Base-by-base conservation (phyloP, 345 rosid genomes). In the Xanthoceras sorbifolium region DNA sequence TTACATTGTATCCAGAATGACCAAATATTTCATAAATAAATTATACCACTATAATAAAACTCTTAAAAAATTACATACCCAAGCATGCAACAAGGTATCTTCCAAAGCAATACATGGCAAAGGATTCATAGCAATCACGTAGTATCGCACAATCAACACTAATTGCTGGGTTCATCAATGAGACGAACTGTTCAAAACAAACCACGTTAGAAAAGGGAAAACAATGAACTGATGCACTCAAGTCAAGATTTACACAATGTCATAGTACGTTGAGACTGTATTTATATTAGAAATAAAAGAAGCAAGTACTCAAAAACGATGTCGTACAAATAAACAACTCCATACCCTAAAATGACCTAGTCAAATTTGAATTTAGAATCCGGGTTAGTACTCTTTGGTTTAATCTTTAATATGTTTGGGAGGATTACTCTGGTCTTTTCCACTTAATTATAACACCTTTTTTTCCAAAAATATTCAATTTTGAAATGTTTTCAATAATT, bases 61-160 rank as follows among this genome's bases (percentile, higher is more conserved):
- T 79, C 23, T 71, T 0, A 71, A 68, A 74, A 57, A 78, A 76
- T 31, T 72, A 79, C 87, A 67, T 91, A 96, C 99, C 99, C 79
- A 97, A 72, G 94, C 99, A 97, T 23, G 97, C 99, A 76, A 94
- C 86, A 67, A 97, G 97, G 84, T 97, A 94, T 87, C 99, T 90
- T 84, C 98, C 99, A 79, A 97, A 97, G 89, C 99, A 97, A 89
- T 97, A 97, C 98, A 97, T 93, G 75, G 99, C 99, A 82, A 97
- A 97, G 71, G 99, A 92, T 80, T 97, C 99, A 73, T 97, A 97
- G 88, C 99, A 87, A 84, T 97, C 99, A 76, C 99, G 91, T 57
- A 97, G 90, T 80, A 91, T 93, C 79, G 85, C 97, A 76, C 90
- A 84, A 80, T 97, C 93, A 83, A 97, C 95, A 80, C 98, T 91